These are phyloP conservation scores for Puccinia hordei DNA, from an alignment of 1,284 basidiomycete genomes.

Conservation along the genomic window DNA sequence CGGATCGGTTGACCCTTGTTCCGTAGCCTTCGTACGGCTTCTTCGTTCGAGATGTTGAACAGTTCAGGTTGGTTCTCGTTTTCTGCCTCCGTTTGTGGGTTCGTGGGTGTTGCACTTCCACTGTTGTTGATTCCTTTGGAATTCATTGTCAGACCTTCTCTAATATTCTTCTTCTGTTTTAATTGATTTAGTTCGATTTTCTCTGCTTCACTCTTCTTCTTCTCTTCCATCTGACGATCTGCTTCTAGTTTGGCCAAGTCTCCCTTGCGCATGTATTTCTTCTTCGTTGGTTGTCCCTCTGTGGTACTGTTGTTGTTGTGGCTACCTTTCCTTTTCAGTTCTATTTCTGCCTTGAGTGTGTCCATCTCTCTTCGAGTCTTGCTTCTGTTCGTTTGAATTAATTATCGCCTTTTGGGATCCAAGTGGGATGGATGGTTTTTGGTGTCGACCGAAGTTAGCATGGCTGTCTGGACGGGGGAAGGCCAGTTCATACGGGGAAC, in stretches of 20 bases:
- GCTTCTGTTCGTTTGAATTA: conserved; percentile 9
- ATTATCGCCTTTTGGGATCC: neutral
- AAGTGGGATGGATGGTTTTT: no score
- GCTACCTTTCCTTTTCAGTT: conserved; percentile 22
- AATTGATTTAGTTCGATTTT: conserved; percentile 51
- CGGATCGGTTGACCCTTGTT: conserved; percentile 90
- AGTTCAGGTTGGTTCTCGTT: conserved; percentile 61
- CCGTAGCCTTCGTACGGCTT: conserved; percentile 83
- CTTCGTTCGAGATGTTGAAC: conserved; percentile 91
- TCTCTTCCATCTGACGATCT: conserved; percentile 67
- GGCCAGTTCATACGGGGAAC: no score
- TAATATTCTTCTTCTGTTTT: conserved; percentile 7
- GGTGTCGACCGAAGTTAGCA: no score
- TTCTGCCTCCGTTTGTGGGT: conserved; percentile 8
- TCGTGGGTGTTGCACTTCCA: neutral
- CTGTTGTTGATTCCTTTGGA: neutral
- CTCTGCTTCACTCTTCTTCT: conserved; percentile 61
- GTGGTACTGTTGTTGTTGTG: conserved; percentile 36
- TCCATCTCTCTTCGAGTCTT: conserved; percentile 43
- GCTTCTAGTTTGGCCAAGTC: conserved; percentile 62
- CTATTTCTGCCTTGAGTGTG: conserved; percentile 38
- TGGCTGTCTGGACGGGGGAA: no score
- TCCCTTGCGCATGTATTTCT: conserved; percentile 82
- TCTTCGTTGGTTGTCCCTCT: conserved; percentile 62
- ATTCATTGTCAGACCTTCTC: neutral